Evolutionary conservation across 1,284 basidiomycete species (phyloP).

Genomic region (Fereydounia khargensis): DNA sequence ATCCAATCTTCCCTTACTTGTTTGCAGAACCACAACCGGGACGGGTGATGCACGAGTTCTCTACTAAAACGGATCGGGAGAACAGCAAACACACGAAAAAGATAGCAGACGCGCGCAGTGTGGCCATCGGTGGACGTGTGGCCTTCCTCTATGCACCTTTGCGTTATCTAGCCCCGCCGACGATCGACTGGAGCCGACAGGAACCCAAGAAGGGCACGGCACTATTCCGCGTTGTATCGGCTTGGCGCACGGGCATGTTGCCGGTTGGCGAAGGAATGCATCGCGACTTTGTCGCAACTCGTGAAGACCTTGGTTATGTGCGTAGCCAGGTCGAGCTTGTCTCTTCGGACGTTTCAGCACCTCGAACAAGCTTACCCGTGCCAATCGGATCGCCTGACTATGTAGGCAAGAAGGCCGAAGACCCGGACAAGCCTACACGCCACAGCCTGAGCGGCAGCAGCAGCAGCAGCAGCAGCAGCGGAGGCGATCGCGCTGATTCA

Average conservation of each 20-base stretch:
- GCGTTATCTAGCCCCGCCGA: conserved; percentile 15
- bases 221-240: conserved; percentile 27
- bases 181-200: conserved; percentile 26
- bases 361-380: neutral
- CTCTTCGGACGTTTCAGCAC: conserved; percentile 7
- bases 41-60: conserved; percentile 38
- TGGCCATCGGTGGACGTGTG: conserved; percentile 25
- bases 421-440: conserved; percentile 15
- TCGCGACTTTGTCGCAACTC: conserved; percentile 22
- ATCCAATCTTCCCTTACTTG: conserved; percentile 39
- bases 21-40: conserved; percentile 39
- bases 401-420: conserved; percentile 11
- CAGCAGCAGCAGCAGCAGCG: neutral
- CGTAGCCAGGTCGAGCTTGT: conserved; percentile 22
- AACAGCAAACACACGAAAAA: too few species aligned
- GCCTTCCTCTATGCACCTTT: conserved; percentile 21
- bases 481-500: neutral
- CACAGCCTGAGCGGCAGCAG: conserved; percentile 3
- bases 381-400: conserved; percentile 13
- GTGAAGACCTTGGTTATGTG: conserved; percentile 28
- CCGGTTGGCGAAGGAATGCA: conserved; percentile 16
- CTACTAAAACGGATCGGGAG: too few species aligned
- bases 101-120: conserved; percentile 19
- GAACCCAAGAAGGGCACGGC: conserved; percentile 24
- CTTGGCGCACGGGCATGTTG: conserved; percentile 13